These are phyloP conservation scores for Solanum habrochaites DNA, from an alignment of 257 asterid species.

Conservation along the genomic window DNA sequence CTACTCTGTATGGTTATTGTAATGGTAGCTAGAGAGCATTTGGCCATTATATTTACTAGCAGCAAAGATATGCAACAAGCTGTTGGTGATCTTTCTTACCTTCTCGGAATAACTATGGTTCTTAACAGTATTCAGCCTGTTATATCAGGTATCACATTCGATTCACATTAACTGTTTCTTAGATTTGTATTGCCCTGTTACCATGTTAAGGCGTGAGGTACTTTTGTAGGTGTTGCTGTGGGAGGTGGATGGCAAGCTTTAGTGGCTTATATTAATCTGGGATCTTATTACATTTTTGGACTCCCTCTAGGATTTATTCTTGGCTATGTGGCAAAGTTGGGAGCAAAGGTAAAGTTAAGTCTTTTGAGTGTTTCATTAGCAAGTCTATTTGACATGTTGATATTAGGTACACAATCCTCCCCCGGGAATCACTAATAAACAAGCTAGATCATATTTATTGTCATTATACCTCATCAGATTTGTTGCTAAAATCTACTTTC, in stretches of 20 bases:
- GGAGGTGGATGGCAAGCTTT: constrained; percentile 88
- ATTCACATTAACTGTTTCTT: neutral
- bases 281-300: constrained; percentile 52
- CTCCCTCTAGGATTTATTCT: constrained; percentile 58
- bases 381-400: neutral
- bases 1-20: constrained; percentile 46
- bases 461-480: neutral
- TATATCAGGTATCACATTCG: constrained; percentile 42
- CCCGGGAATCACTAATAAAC: neutral
- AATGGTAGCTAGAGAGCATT: constrained; percentile 34
- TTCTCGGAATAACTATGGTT: constrained; percentile 69
- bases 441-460: neutral
- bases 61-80: constrained; percentile 58
- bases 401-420: neutral
- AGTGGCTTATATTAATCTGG: constrained; percentile 78
- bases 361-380: neutral
- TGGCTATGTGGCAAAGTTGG: constrained; percentile 48
- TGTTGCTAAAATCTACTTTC: neutral
- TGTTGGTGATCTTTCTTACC: constrained; percentile 50
- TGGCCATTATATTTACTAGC: constrained; percentile 43
- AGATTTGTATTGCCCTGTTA: neutral
- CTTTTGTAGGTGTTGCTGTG: constrained; percentile 56
- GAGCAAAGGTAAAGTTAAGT: constrained; percentile 30
- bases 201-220: neutral
- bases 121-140: constrained; percentile 21